phyloP scores from a whole-genome alignment of 495 filamentous ascomycete genomes.

The Penicillium ochrochloron region DNA sequence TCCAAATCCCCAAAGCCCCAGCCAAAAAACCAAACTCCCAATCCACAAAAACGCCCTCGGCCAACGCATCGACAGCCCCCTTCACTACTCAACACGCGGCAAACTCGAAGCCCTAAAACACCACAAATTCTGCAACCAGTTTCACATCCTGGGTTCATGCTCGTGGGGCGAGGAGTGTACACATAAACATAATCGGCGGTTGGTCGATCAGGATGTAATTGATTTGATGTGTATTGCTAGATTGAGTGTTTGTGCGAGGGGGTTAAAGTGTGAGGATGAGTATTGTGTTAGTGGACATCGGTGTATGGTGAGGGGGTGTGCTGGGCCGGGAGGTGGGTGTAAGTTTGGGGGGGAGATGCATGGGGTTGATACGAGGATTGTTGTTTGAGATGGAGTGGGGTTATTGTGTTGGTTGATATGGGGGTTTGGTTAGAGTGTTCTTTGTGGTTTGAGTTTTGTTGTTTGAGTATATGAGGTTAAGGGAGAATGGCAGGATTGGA shows the following conservation, averaged over 20 bases:
- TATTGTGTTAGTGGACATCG: slow-evolving; percentile 36
- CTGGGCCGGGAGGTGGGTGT: neutral
- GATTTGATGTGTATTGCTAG: slow-evolving; percentile 34
- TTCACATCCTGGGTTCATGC: slow-evolving; percentile 31
- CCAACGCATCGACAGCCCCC: slow-evolving; percentile 31
- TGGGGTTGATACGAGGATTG: slow-evolving; percentile 42
- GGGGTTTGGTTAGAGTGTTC: neutral
- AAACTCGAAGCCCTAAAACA: slow-evolving; percentile 25
- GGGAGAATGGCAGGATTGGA: neutral
- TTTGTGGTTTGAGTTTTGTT: neutral
- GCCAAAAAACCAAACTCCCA: neutral
- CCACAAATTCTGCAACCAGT: slow-evolving; percentile 33
- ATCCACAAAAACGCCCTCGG: slow-evolving; percentile 26
- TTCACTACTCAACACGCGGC: slow-evolving; percentile 24
- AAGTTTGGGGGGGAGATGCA: slow-evolving; percentile 22
- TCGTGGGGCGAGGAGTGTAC: slow-evolving; percentile 22
- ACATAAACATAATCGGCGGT: slow-evolving; percentile 26
- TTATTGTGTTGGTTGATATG: neutral
- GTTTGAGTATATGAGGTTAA: neutral
- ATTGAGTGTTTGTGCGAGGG: slow-evolving; percentile 24
- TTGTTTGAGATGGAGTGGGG: slow-evolving; percentile 19
- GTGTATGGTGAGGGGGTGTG: slow-evolving; percentile 20
- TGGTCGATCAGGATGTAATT: slow-evolving; percentile 24
- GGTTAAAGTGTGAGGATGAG: slow-evolving; percentile 29
- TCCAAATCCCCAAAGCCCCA: neutral